Percentiles rank a stretch among this genome's conserved stretches.
Conservation (phyloP, 176 grass and related monocot species). For the Musa acuminata region DNA sequence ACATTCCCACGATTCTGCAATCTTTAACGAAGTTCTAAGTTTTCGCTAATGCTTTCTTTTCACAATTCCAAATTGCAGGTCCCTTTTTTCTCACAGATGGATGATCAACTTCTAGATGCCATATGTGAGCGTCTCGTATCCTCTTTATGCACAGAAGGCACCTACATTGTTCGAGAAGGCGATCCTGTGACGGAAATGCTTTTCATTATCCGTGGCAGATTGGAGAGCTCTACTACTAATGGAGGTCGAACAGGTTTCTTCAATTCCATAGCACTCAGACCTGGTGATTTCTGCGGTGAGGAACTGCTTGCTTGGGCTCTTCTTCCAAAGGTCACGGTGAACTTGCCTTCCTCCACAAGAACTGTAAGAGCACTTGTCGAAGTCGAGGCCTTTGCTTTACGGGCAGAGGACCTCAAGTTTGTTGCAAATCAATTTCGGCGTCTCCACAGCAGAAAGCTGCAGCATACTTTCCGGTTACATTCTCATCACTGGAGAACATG, state of each 20-base stretch:
- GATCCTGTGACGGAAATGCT: conserved; percentile 94
- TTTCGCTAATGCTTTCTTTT: conserved; percentile 1
- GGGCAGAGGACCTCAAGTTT: conserved; percentile 78
- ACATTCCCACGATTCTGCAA: background rate
- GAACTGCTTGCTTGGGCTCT: conserved; percentile 87
- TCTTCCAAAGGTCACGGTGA: conserved; percentile 61
- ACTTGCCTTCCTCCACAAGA: conserved; percentile 63
- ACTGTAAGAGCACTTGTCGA: conserved; percentile 68
- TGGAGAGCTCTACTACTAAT: conserved; percentile 83
- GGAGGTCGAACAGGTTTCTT: conserved; percentile 83
- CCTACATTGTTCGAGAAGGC: conserved; percentile 79
- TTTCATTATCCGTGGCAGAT: conserved; percentile 75
- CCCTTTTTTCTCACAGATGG: conserved; percentile 91
- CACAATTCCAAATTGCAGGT: conserved; percentile 39
- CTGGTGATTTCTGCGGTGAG: conserved; percentile 72
- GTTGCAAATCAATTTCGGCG: conserved; percentile 81
- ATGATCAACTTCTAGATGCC: conserved; percentile 72
- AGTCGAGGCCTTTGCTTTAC: conserved; percentile 80
- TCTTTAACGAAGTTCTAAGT: background rate
- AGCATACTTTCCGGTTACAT: conserved; percentile 91
- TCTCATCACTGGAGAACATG: conserved; percentile 83
- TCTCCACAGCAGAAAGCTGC: conserved; percentile 90
- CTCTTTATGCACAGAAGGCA: conserved; percentile 64
- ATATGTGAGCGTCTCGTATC: conserved; percentile 82
- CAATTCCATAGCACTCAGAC: conserved; percentile 50